A percentile compares a stretch with the other conserved stretches of the same genome.
Evolutionary conservation across 1,139 yeast genomes (phyloP).

Genomic region (Yamadazyma friedrichii): DNA sequence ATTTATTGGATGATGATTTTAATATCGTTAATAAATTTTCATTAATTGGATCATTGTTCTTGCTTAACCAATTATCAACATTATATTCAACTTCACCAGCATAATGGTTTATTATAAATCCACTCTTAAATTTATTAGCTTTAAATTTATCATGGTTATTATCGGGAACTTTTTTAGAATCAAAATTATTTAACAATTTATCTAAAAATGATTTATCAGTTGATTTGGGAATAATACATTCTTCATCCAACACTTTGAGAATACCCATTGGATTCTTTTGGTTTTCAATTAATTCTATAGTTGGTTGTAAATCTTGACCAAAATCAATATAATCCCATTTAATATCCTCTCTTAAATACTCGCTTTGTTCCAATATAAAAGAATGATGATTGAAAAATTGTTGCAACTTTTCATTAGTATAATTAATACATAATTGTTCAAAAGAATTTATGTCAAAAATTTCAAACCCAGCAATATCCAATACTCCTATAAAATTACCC

Average conservation of each 20-base stretch:
- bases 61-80: constrained; percentile 90
- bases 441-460: constrained; percentile 88
- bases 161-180: constrained; percentile 20
- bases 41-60: constrained; percentile 90
- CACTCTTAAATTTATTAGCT: constrained; percentile 66
- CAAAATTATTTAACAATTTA: constrained; percentile 67
- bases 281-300: constrained; percentile 83
- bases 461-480: constrained; percentile 98
- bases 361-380: constrained; percentile 95
- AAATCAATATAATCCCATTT: constrained; percentile 97
- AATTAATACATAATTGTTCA: constrained; percentile 95
- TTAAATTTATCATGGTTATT: constrained; percentile 60
- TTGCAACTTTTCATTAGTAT: constrained; percentile 93
- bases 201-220: constrained; percentile 82
- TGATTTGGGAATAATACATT: constrained; percentile 91
- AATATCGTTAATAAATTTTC: constrained; percentile 66
- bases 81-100: constrained; percentile 95
- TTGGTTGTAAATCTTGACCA: constrained; percentile 94
- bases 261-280: constrained; percentile 76
- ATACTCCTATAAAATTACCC: constrained; percentile 77
- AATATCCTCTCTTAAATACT: constrained; percentile 87
- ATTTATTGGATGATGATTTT: constrained; percentile 53
- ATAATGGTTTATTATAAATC: constrained; percentile 84
- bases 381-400: constrained; percentile 98
- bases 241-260: constrained; percentile 89